A percentile compares a stretch with the other conserved stretches of the same genome.
Conservation (phyloP, 2,329 filamentous ascomycete species). For the Pseudogymnoascus sp. region DNA sequence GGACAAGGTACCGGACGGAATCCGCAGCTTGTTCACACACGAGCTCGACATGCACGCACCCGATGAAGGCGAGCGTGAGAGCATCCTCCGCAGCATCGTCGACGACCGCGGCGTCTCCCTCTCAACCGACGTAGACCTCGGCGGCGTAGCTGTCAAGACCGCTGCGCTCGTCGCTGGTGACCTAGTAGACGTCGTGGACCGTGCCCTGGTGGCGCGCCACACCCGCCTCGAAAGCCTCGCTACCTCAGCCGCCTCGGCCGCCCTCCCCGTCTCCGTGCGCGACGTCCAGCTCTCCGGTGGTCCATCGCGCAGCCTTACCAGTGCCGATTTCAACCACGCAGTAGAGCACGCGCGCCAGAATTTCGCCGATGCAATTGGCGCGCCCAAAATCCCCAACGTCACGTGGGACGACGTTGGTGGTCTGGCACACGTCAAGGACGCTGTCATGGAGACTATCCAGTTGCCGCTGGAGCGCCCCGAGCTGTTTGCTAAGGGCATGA, state of each 20-base stretch:
- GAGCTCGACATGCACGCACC: conserved; percentile 91
- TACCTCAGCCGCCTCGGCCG: conserved; percentile 22
- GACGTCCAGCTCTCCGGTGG: conserved; percentile 89
- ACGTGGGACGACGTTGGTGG: conserved; percentile 95
- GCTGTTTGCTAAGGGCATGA: conserved; percentile 94
- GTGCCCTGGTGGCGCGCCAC: conserved; percentile 70
- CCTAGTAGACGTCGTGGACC: conserved; percentile 86
- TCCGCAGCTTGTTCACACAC: conserved; percentile 87
- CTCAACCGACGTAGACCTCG: conserved; percentile 75
- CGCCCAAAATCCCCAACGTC: conserved; percentile 95
- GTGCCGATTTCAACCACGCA: conserved; percentile 80
- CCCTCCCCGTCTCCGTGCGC: conserved; percentile 51
- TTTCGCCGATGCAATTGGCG: conserved; percentile 94
- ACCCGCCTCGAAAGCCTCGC: conserved; percentile 70
- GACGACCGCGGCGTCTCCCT: conserved; percentile 68
- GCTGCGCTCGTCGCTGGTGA: conserved; percentile 92
- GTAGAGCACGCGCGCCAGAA: conserved; percentile 95
- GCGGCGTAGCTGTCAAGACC: conserved; percentile 84
- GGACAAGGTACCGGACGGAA: conserved; percentile 84
- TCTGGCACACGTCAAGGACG: conserved; percentile 87
- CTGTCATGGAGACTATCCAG: conserved; percentile 95
- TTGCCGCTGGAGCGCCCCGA: conserved; percentile 85
- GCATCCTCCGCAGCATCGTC: conserved; percentile 72
- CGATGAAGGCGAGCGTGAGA: conserved; percentile 85
- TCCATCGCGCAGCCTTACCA: conserved; percentile 66